phyloP scores from a whole-genome alignment of 176 grass and related monocot species.

The Oryza glaberrima region DNA sequence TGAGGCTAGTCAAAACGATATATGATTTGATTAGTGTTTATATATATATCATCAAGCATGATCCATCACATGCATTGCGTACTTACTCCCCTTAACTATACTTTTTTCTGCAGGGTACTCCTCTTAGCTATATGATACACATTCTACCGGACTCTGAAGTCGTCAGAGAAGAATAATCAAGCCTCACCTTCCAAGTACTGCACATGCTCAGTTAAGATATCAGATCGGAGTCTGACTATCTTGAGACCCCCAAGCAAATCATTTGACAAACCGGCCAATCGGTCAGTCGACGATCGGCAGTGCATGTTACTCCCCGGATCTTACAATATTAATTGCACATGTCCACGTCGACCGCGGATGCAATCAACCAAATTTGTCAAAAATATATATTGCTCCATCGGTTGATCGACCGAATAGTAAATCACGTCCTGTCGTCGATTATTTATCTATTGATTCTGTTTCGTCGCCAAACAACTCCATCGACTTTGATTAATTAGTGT shows the following conservation, averaged over 20 bases:
- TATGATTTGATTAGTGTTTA: neutral
- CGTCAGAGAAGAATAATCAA: neutral
- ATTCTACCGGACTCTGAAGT: neutral
- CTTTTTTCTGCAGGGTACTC: neutral
- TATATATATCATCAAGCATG: neutral
- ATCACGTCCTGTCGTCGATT: neutral
- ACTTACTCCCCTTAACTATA: neutral
- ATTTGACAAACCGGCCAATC: neutral
- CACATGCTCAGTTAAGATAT: constrained; percentile 20
- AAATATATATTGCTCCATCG: neutral
- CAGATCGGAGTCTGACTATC: constrained; percentile 23
- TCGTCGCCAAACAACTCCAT: constrained; percentile 23
- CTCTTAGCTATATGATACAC: neutral
- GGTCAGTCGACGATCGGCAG: neutral
- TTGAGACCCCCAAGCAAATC: neutral
- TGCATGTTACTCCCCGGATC: constrained; percentile 36
- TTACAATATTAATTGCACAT: constrained; percentile 29
- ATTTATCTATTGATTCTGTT: neutral
- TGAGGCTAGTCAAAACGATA: neutral
- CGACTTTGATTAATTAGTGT: neutral
- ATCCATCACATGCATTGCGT: neutral
- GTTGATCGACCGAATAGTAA: neutral
- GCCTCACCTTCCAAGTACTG: constrained; percentile 32
- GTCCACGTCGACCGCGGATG: neutral
- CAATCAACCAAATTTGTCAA: neutral